Conservation (phyloP, 257 asterid genomes). For the Penstemon eatonii region DNA sequence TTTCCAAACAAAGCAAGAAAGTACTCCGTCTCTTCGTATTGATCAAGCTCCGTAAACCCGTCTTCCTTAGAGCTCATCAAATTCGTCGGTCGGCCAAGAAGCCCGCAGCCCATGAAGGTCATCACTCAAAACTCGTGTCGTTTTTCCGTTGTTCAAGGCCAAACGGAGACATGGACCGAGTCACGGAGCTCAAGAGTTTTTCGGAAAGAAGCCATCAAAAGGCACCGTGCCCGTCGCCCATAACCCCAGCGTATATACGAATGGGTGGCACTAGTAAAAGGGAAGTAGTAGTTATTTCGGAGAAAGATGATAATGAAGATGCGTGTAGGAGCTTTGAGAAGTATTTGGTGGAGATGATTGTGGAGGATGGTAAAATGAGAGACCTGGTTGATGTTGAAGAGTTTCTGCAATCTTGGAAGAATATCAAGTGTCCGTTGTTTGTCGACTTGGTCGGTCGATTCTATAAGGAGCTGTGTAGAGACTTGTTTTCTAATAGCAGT, state of each 20-base stretch:
- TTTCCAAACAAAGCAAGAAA: slow-evolving; percentile 58
- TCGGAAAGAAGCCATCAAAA: slow-evolving; percentile 38
- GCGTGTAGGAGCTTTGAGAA: slow-evolving; percentile 76
- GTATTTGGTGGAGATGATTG: slow-evolving; percentile 64
- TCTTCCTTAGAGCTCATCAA: slow-evolving; percentile 43
- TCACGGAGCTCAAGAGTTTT: slow-evolving; percentile 52
- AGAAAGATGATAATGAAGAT: slow-evolving; percentile 42
- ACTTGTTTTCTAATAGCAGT: slow-evolving; percentile 47
- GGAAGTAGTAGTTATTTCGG: slow-evolving; percentile 22
- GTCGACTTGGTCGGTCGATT: slow-evolving; percentile 64
- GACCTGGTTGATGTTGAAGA: slow-evolving; percentile 74
- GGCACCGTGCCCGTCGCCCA: slow-evolving; percentile 69
- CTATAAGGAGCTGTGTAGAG: slow-evolving; percentile 70
- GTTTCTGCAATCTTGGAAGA: slow-evolving; percentile 66
- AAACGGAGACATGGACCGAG: slow-evolving; percentile 37
- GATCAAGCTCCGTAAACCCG: slow-evolving; percentile 47
- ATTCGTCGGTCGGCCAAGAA: slow-evolving; percentile 19
- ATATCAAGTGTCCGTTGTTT: slow-evolving; percentile 54
- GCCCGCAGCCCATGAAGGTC: slow-evolving; percentile 13
- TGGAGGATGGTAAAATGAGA: slow-evolving; percentile 62
- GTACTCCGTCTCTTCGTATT: slow-evolving; percentile 42
- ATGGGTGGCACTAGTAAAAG: slow-evolving; percentile 23
- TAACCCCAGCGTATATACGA: slow-evolving; percentile 62
- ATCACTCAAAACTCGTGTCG: slow-evolving; percentile 24
- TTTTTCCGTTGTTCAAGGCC: slow-evolving; percentile 31